Percentiles rank a stretch among this genome's conserved stretches.
Evolutionary conservation across 345 rosid species (phyloP).

Genomic region (Physaria fendleri): DNA sequence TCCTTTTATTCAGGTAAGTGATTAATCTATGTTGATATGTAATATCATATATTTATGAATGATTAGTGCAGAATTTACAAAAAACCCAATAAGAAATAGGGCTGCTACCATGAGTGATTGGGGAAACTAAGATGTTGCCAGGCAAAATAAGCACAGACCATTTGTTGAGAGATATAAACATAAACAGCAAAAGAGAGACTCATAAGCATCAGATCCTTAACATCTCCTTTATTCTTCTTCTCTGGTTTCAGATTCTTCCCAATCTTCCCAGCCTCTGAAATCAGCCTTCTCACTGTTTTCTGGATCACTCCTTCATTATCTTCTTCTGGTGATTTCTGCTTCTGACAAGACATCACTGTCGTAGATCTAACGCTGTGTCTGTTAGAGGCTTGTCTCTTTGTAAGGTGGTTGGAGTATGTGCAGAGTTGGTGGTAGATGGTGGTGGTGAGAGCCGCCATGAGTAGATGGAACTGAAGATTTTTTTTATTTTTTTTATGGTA

Average conservation of each 20-base stretch:
- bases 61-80: constrained; percentile 14
- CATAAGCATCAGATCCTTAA: constrained; percentile 73
- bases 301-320: constrained; percentile 12
- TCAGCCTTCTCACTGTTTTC: constrained; percentile 7
- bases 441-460: too few relatives aligned
- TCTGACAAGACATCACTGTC: constrained; percentile 18
- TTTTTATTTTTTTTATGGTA: too few relatives aligned
- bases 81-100: neutral
- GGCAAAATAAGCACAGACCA: constrained; percentile 72
- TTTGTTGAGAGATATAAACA: constrained; percentile 68
- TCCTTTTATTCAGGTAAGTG: constrained; percentile 3
- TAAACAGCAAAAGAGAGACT: constrained; percentile 80
- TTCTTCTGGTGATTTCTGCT: constrained; percentile 26
- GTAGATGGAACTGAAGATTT: too few relatives aligned
- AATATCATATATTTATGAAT: constrained; percentile 3
- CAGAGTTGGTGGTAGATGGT: too few relatives aligned
- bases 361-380: constrained; percentile 9
- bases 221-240: constrained; percentile 60
- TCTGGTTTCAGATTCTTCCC: constrained; percentile 17
- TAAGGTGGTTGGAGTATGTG: too few relatives aligned
- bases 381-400: constrained; percentile 11
- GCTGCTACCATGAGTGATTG: constrained; percentile 49
- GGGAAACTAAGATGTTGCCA: constrained; percentile 52
- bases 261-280: constrained; percentile 13
- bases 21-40: constrained; percentile 5